Evolutionary conservation across 352 stramenopile genomes (phyloP).

Genomic region (Phytophthora europaea): DNA sequence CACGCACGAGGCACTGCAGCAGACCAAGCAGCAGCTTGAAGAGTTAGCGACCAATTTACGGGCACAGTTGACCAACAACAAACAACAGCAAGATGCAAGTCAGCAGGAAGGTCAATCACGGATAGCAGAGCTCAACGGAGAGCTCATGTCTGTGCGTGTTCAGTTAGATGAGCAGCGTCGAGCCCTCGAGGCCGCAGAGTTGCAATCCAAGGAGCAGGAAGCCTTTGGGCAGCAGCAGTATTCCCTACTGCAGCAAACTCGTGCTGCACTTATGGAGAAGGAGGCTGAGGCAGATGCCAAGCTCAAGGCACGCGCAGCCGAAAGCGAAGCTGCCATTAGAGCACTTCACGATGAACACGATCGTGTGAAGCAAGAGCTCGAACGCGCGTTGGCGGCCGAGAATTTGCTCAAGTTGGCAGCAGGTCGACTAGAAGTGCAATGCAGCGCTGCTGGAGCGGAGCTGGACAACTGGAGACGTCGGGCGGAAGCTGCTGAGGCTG

Average conservation of each 20-base stretch:
- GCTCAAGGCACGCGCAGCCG: conserved; percentile 50
- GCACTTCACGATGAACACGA: conserved; percentile 53
- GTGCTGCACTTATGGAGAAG: conserved; percentile 56
- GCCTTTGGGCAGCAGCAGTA: conserved; percentile 62
- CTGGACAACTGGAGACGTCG: conserved; percentile 49
- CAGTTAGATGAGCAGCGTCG: conserved; percentile 81
- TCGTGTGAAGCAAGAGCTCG: conserved; percentile 50
- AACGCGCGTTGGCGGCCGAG: conserved; percentile 46
- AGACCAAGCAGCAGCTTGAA: conserved; percentile 80
- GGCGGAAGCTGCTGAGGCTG: conserved; percentile 42
- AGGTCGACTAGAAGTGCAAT: conserved; percentile 46
- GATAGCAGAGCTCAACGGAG: conserved; percentile 70
- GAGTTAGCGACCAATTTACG: conserved; percentile 65
- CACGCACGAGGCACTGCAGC: conserved; percentile 56
- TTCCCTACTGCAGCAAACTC: conserved; percentile 60
- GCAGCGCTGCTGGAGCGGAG: conserved; percentile 47
- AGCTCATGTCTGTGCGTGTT: conserved; percentile 81
- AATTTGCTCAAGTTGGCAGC: conserved; percentile 41
- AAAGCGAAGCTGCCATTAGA: conserved; percentile 42
- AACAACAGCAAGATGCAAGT: conserved; percentile 57
- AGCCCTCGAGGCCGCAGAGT: conserved; percentile 70
- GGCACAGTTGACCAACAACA: conserved; percentile 66
- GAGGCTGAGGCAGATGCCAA: conserved; percentile 51
- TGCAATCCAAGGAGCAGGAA: conserved; percentile 76
- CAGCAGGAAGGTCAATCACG: conserved; percentile 73